Conservation (phyloP, 768 basidiomycete species). For the Kwoniella dejecticola region DNA sequence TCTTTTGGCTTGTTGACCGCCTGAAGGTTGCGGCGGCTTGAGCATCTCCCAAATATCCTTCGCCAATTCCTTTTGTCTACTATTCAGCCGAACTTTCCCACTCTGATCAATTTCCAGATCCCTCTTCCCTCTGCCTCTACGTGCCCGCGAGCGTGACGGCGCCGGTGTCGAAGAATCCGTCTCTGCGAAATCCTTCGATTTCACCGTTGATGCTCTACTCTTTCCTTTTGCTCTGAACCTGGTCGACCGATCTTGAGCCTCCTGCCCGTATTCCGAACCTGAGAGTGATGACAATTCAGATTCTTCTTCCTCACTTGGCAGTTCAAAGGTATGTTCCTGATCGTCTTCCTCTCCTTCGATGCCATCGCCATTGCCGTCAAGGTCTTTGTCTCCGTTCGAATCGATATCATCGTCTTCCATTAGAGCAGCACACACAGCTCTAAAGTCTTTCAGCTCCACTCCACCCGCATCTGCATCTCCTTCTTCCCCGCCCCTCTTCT, state of each 20-base stretch:
- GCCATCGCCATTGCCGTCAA: conserved; percentile 22
- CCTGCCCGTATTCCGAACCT: conserved; percentile 17
- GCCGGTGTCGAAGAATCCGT: not conserved
- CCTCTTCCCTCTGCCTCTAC: conserved; percentile 12
- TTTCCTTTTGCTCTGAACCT: not conserved
- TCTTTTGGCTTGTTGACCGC: not conserved
- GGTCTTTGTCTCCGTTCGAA: conserved; percentile 17
- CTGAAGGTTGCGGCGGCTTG: conserved; percentile 23
- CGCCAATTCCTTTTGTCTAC: conserved; percentile 46
- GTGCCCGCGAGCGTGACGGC: not conserved
- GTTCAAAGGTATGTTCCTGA: conserved; percentile 26
- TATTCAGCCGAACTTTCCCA: conserved; percentile 29
- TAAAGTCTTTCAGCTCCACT: conserved; percentile 48
- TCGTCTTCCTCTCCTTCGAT: conserved; percentile 30
- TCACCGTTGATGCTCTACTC: conserved; percentile 3
- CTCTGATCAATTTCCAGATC: conserved; percentile 4
- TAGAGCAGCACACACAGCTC: conserved; percentile 53
- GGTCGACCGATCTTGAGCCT: not conserved
- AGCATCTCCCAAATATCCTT: conserved; percentile 51
- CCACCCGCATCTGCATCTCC: conserved; percentile 26
- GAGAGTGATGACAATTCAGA: conserved; percentile 16
- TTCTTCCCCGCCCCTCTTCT: not conserved
- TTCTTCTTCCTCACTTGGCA: conserved; percentile 16
- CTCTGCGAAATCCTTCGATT: conserved; percentile 16
- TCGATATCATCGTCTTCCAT: conserved; percentile 31